Conservation (phyloP, 2,329 filamentous ascomycete species). For the Alternaria incomplexa region DNA sequence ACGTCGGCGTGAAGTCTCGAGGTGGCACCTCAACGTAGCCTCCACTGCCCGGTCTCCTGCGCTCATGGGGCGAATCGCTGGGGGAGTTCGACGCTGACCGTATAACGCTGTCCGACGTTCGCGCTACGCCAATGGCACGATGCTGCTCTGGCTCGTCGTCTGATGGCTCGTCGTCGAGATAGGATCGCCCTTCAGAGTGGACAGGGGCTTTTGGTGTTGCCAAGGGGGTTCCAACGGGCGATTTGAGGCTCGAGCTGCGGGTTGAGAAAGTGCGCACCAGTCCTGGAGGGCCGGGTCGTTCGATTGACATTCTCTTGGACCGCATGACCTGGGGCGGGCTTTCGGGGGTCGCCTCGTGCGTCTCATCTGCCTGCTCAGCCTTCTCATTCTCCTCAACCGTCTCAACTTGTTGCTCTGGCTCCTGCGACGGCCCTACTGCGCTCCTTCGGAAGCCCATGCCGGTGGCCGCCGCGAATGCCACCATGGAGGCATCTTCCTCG, state of each 20-base stretch:
- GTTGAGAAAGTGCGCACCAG: slow-evolving; percentile 45
- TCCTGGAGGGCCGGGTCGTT: slow-evolving; percentile 38
- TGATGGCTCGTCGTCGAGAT: slow-evolving; percentile 34
- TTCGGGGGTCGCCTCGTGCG: slow-evolving; percentile 28
- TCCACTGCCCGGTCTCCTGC: slow-evolving; percentile 25
- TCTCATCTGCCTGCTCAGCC: slow-evolving; percentile 22
- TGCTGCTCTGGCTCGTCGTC: slow-evolving; percentile 34
- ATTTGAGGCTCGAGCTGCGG: slow-evolving; percentile 36
- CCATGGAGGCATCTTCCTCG: slow-evolving; percentile 36
- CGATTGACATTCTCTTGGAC: slow-evolving; percentile 46
- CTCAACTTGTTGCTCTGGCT: slow-evolving; percentile 15
- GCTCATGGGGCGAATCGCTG: slow-evolving; percentile 19
- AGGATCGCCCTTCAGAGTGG: slow-evolving; percentile 31
- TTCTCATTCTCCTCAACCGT: slow-evolving; percentile 26
- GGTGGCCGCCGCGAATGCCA: slow-evolving; percentile 42
- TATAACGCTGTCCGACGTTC: slow-evolving; percentile 50
- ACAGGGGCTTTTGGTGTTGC: slow-evolving; percentile 19
- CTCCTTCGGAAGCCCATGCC: slow-evolving; percentile 38
- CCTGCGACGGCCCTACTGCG: slow-evolving; percentile 23
- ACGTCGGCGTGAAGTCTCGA: slow-evolving; percentile 29
- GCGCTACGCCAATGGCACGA: slow-evolving; percentile 51
- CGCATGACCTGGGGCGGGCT: slow-evolving; percentile 39
- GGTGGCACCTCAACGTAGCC: slow-evolving; percentile 38
- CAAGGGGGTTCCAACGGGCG: slow-evolving; percentile 26
- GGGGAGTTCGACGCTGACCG: slow-evolving; percentile 36